Conservation (phyloP, 768 basidiomycete species). For the Russula dissimulans region DNA sequence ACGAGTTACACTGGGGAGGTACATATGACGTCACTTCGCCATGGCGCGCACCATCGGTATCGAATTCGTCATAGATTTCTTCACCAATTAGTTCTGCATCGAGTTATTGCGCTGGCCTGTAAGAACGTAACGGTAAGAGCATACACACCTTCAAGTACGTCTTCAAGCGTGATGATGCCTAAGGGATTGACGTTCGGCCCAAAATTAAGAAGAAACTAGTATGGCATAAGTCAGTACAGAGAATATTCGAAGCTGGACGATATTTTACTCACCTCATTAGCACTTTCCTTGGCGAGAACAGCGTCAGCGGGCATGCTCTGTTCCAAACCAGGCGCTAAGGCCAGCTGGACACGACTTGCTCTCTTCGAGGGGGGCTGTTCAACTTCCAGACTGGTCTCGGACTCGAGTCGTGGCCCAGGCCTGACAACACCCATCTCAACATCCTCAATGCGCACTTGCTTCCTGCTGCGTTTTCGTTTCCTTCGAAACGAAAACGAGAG, state of each 20-base stretch:
- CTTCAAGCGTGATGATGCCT: constrained; percentile 89
- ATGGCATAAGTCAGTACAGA: neutral
- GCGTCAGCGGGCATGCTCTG: constrained; percentile 89
- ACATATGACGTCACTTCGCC: constrained; percentile 24
- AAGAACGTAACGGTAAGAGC: neutral
- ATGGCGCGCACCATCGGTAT: constrained; percentile 46
- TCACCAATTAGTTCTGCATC: constrained; percentile 79
- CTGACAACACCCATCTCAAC: constrained; percentile 27
- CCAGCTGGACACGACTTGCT: constrained; percentile 25
- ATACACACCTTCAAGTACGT: constrained; percentile 72
- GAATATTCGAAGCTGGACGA: neutral
- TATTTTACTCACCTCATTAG: constrained; percentile 49
- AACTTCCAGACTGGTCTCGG: constrained; percentile 16
- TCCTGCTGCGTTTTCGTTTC: constrained; percentile 21
- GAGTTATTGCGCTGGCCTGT: neutral
- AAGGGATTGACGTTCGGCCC: constrained; percentile 78
- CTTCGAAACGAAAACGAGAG: constrained; percentile 18
- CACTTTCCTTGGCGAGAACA: constrained; percentile 62
- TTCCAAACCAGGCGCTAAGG: constrained; percentile 35
- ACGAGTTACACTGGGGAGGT: constrained; percentile 20
- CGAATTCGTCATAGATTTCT: constrained; percentile 90
- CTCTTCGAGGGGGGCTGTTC: constrained; percentile 18
- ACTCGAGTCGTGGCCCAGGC: constrained; percentile 22
- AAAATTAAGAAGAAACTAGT: constrained; percentile 68
- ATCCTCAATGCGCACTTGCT: constrained; percentile 18